Evolutionary conservation across 768 basidiomycete species (phyloP), one percentile per base, ranked within the genome.

Genomic region (Mycena alexandri): DNA sequence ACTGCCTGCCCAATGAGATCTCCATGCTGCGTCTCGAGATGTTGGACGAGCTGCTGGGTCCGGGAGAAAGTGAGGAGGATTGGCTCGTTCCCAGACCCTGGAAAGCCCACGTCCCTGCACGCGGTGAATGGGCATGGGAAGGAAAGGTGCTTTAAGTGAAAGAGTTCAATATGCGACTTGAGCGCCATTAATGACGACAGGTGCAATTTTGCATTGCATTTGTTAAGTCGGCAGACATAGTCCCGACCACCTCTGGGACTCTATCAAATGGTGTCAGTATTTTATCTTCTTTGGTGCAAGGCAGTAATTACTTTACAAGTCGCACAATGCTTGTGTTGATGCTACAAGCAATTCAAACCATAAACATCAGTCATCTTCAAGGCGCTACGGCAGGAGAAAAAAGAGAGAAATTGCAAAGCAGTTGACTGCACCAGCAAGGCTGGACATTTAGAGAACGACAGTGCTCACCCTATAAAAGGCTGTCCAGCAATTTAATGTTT

Each of bases 181-280:
- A 68, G 67, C 17, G 57, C 38, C 1, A 14, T 22, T 21, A 48
- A 14, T 5, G 29, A 29, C 6, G 51, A 48, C 5, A 6, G 33
- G 7, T 68, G 67, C 51, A 63, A n/a, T 55, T 64, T 68, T 41
- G 46, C 52, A 25, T 34, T 64, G 46, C 67, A 68, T 17, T 46
- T 50, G 41, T 4, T 58, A 6, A 67, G 54, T 10, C 34, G 46
- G 47, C 66, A 67, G 8, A 57, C 21, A 42, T 56, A 62, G 3
- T 62, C 14, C 7, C 10, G 17, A 16, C 51, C 58, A 19, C 43
- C 47, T 29, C 6, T 29, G 11, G 12, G 44, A 19, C 4, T 36
- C 48, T 56, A 36, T 22, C 1, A n/a, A 48, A 19, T 42, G n/a
- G n/a, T 13, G 9, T 42, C 13, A 53, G 41, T 34, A 33, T 59